A percentile compares a stretch with the other conserved stretches of the same genome.
Conservation (phyloP, 495 filamentous ascomycete species). For the Aspergillus asperescens region DNA sequence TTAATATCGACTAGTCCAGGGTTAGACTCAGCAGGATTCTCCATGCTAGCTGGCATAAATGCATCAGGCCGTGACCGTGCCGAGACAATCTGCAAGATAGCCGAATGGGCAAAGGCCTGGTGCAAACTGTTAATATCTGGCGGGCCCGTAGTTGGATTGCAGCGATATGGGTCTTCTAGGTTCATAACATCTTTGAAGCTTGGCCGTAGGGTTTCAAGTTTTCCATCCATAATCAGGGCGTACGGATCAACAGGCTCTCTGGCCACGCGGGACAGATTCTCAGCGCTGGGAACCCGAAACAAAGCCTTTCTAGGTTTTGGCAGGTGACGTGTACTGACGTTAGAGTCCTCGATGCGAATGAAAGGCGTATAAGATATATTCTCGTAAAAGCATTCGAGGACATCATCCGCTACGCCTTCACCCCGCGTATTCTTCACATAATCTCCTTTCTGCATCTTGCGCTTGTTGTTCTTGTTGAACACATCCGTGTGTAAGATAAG, state of each 20-base stretch:
- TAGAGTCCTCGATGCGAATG: conserved; percentile 92
- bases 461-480: conserved; percentile 99
- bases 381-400: conserved; percentile 94
- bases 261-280: conserved; percentile 58
- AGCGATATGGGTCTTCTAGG: conserved; percentile 86
- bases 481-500: conserved; percentile 95
- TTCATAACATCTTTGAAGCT: conserved; percentile 86
- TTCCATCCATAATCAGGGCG: conserved; percentile 82
- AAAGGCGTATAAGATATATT: conserved; percentile 98
- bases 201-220: conserved; percentile 74
- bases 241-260: conserved; percentile 94
- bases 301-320: conserved; percentile 66
- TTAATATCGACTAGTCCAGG: conserved; percentile 96
- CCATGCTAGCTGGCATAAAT: conserved; percentile 81
- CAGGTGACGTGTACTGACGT: conserved; percentile 71
- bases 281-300: conserved; percentile 62
- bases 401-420: conserved; percentile 85
- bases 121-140: conserved; percentile 75
- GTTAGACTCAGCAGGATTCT: conserved; percentile 80
- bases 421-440: conserved; percentile 92
- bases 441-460: conserved; percentile 95
- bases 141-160: conserved; percentile 66
- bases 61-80: conserved; percentile 88
- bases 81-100: conserved; percentile 89
- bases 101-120: conserved; percentile 82